These are phyloP conservation scores for Colletotrichum coccodes DNA, from an alignment of 2,329 filamentous ascomycete genomes.

Conservation along the genomic window DNA sequence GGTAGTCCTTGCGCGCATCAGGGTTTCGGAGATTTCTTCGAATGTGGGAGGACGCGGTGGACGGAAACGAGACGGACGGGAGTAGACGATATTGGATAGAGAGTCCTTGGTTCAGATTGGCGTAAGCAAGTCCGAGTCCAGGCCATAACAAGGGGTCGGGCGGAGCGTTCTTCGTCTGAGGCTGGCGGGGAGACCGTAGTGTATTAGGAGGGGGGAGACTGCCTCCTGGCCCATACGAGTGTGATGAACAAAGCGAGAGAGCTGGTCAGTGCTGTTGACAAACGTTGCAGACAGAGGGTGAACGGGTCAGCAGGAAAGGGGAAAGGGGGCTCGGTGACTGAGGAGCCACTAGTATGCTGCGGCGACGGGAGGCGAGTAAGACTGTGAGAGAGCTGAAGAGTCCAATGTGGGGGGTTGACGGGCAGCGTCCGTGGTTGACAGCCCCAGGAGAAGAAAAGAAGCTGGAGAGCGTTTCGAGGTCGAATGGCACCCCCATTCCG, in stretches of 20 bases:
- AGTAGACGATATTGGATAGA: neutral
- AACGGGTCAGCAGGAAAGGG: neutral
- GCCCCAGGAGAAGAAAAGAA: neutral
- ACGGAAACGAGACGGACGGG: neutral
- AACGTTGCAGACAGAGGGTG: slow-evolving; percentile 27
- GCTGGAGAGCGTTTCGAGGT: slow-evolving; percentile 1
- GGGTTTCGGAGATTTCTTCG: slow-evolving; percentile 23
- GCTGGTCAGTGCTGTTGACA: slow-evolving; percentile 19
- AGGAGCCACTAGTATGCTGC: neutral
- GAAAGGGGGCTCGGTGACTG: neutral
- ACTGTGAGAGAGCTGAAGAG: slow-evolving; percentile 1
- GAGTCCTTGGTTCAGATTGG: neutral
- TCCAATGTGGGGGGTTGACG: slow-evolving; percentile 26
- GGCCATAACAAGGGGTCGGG: neutral
- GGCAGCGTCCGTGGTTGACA: slow-evolving; percentile 13
- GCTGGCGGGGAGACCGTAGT: slow-evolving; percentile 9
- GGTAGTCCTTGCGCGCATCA: slow-evolving; percentile 18
- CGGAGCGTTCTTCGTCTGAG: slow-evolving; percentile 7
- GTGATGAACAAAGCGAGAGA: slow-evolving; percentile 20
- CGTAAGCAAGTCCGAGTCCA: neutral
- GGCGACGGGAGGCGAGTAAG: neutral
- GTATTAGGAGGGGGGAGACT: neutral
- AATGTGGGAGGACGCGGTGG: slow-evolving; percentile 7
- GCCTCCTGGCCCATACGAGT: neutral
- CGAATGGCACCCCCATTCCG: neutral